Percentiles rank a stretch among this genome's conserved stretches.
phyloP scores from a whole-genome alignment of 176 grass and related monocot genomes.

The Musa acuminata region DNA sequence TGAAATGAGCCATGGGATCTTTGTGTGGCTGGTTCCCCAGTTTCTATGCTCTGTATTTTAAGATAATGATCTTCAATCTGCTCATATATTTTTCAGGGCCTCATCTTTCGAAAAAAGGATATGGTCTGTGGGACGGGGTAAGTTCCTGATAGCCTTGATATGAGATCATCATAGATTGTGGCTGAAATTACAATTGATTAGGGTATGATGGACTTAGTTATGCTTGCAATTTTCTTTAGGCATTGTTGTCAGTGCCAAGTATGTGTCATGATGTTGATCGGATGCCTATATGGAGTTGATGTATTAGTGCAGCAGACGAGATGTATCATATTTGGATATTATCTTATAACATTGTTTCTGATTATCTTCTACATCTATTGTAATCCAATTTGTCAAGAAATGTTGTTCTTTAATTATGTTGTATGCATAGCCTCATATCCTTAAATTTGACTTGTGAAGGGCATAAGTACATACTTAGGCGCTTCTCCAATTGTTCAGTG shows the following conservation, averaged over 20 bases:
- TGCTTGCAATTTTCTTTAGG: too few relatives aligned
- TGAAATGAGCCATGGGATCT: too few relatives aligned
- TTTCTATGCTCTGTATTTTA: too few relatives aligned
- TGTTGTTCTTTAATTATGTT: neutral
- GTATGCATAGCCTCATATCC: slow-evolving; percentile 14
- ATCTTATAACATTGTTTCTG: neutral
- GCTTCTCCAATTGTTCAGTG: slow-evolving; percentile 76
- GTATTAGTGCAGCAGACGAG: too few relatives aligned
- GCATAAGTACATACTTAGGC: slow-evolving; percentile 80
- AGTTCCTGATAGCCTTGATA: slow-evolving; percentile 4
- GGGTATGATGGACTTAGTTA: too few relatives aligned
- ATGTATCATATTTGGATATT: neutral
- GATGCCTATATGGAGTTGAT: too few relatives aligned
- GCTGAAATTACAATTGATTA: neutral
- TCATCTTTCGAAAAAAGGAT: slow-evolving; percentile 26
- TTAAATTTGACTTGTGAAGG: slow-evolving; percentile 32
- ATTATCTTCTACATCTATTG: neutral
- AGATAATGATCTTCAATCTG: too few relatives aligned
- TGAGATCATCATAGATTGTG: neutral
- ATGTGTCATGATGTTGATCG: neutral
- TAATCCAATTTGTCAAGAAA: neutral
- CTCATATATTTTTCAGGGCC: slow-evolving; percentile 23
- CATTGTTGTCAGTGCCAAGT: neutral
- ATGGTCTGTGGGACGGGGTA: slow-evolving; percentile 26
- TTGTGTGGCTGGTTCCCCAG: too few relatives aligned